These are phyloP conservation scores for Marasmius tenuissimus DNA, from an alignment of 1,284 basidiomycete genomes.

Conservation along the genomic window DNA sequence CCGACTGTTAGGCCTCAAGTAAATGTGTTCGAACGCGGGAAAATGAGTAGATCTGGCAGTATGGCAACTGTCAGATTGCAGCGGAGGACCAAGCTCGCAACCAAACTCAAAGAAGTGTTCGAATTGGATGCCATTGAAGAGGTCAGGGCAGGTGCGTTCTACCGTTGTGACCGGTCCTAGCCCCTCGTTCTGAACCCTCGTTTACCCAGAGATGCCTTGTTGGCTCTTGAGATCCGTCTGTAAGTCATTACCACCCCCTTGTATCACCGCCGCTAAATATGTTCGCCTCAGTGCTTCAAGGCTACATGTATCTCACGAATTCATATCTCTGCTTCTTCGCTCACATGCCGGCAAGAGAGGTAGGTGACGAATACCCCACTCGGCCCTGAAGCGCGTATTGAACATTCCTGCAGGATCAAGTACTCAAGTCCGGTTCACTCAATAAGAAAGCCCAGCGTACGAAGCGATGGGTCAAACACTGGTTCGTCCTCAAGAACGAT, in stretches of 20 bases:
- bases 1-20: conserved; percentile 3
- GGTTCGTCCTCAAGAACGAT: conserved; percentile 94
- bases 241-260: conserved; percentile 40
- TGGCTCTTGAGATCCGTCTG: conserved; percentile 85
- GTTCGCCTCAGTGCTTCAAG: conserved; percentile 75
- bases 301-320: conserved; percentile 94
- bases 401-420: conserved; percentile 60
- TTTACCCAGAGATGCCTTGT: conserved; percentile 74
- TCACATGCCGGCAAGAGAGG: conserved; percentile 88
- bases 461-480: conserved; percentile 88
- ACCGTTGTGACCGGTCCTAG: neutral
- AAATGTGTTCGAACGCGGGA: conserved; percentile 15
- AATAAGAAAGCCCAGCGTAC: conserved; percentile 84
- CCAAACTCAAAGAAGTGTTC: conserved; percentile 85
- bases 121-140: conserved; percentile 77
- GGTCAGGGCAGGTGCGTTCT: conserved; percentile 71
- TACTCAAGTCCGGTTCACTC: conserved; percentile 84
- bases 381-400: neutral
- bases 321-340: conserved; percentile 96
- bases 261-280: neutral
- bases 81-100: conserved; percentile 72
- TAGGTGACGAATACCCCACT: conserved; percentile 29
- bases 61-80: conserved; percentile 71
- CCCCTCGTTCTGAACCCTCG: conserved; percentile 16
- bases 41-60: conserved; percentile 52